Percentiles rank a stretch among this genome's conserved stretches.
phyloP scores from a whole-genome alignment of 2,329 filamentous ascomycete species.

The Podosphaera leucotricha region DNA sequence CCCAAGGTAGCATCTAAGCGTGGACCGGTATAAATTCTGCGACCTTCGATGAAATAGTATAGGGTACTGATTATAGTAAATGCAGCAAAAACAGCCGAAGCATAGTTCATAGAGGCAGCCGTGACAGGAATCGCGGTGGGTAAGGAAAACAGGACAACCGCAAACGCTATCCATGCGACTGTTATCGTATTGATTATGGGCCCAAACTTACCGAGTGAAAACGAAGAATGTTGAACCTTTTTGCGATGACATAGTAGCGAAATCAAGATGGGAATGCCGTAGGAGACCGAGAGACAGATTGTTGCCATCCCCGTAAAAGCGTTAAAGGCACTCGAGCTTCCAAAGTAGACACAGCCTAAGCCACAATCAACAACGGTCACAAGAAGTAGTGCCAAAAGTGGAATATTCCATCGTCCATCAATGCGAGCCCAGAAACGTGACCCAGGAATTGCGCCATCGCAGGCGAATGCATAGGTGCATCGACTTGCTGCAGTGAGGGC shows the following conservation, averaged over 20 bases:
- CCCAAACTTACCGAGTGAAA: slow-evolving; percentile 30
- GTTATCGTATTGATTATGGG: slow-evolving; percentile 33
- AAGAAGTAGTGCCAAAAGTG: slow-evolving; percentile 39
- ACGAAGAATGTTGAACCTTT: slow-evolving; percentile 27
- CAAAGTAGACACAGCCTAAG: slow-evolving; percentile 47
- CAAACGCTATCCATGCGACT: slow-evolving; percentile 31
- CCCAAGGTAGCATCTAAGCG: background rate
- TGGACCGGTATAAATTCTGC: background rate
- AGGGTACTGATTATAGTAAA: slow-evolving; percentile 26
- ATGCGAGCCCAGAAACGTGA: slow-evolving; percentile 36
- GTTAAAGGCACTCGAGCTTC: slow-evolving; percentile 43
- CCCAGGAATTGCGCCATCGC: slow-evolving; percentile 42
- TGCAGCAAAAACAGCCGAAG: slow-evolving; percentile 27
- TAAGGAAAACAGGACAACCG: slow-evolving; percentile 40
- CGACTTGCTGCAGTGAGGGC: slow-evolving; percentile 29
- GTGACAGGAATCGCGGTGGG: slow-evolving; percentile 34
- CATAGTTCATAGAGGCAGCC: slow-evolving; percentile 30
- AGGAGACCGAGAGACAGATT: slow-evolving; percentile 46
- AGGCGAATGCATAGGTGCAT: slow-evolving; percentile 44
- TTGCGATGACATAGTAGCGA: slow-evolving; percentile 42
- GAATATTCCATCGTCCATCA: slow-evolving; percentile 35
- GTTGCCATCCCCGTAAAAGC: slow-evolving; percentile 49
- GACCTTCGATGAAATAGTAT: slow-evolving; percentile 22
- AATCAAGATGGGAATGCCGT: slow-evolving; percentile 49
- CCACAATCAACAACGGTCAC: slow-evolving; percentile 36